Conservation (phyloP, 805 yeast species). For the Wickerhamiella spandovensis region DNA sequence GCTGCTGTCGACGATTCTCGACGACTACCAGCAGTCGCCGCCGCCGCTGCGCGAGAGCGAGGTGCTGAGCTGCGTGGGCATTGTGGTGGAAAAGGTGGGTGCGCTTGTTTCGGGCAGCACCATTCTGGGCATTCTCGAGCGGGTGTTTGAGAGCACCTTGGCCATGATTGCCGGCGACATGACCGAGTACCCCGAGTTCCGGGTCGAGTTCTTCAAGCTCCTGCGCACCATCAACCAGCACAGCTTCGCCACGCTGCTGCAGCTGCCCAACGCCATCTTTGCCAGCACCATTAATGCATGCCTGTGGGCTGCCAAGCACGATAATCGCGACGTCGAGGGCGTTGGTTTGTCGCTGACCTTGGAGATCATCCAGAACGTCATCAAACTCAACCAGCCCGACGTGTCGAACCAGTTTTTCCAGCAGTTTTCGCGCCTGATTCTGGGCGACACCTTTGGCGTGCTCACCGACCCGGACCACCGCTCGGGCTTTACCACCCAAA, state of each 20-base stretch:
- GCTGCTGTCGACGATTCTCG: slow-evolving; percentile 68
- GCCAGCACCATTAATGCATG: slow-evolving; percentile 85
- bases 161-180: slow-evolving; percentile 93
- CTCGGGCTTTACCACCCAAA: slow-evolving; percentile 84
- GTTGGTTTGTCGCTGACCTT: slow-evolving; percentile 74
- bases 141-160: slow-evolving; percentile 87
- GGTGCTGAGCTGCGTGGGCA: slow-evolving; percentile 87
- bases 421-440: slow-evolving; percentile 75
- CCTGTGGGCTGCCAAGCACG: slow-evolving; percentile 96
- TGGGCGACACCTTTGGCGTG: slow-evolving; percentile 85
- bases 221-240: slow-evolving; percentile 75
- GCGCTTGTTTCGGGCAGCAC: slow-evolving; percentile 69
- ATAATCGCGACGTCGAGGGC: slow-evolving; percentile 91
- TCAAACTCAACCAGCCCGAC: slow-evolving; percentile 43
- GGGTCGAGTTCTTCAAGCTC: slow-evolving; percentile 88
- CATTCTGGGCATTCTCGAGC: slow-evolving; percentile 72
- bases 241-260: slow-evolving; percentile 73
- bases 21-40: slow-evolving; percentile 76
- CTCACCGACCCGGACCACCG: slow-evolving; percentile 95
- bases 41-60: slow-evolving; percentile 98
- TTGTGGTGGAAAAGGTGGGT: slow-evolving; percentile 79
- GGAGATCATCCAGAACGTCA: slow-evolving; percentile 76
- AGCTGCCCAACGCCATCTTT: slow-evolving; percentile 85
- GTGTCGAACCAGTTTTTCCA: slow-evolving; percentile 79
- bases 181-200: slow-evolving; percentile 93